These are phyloP conservation scores for Colletotrichum sansevieriae DNA, from an alignment of 2,329 filamentous ascomycete genomes.

Conservation along the genomic window DNA sequence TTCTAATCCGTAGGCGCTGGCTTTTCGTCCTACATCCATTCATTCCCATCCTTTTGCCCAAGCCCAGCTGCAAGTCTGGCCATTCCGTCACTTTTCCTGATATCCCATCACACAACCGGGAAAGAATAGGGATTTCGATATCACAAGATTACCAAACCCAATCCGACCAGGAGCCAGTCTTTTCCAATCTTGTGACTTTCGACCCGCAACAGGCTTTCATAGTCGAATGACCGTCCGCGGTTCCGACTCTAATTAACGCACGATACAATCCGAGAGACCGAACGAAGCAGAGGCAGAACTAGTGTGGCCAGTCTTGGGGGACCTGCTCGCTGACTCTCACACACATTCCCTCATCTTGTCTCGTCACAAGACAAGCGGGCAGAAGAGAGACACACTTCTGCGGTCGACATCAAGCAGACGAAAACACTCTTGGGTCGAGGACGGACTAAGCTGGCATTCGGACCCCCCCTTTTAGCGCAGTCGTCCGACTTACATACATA, in stretches of 20 bases:
- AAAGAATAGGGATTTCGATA: conserved; percentile 9
- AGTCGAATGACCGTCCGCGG: conserved; percentile 39
- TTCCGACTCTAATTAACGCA: conserved; percentile 39
- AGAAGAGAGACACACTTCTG: conserved; percentile 13
- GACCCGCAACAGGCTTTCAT: conserved; percentile 24
- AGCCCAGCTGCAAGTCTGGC: conserved; percentile 42
- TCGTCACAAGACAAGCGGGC: conserved; percentile 26
- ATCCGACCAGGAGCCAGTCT: conserved; percentile 30
- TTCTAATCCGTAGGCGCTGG: conserved; percentile 47
- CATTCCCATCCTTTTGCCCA: conserved; percentile 42
- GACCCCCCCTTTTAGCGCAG: conserved; percentile 27
- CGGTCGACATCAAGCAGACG: not conserved
- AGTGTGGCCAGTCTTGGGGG: conserved; percentile 19
- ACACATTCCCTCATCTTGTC: conserved; percentile 9
- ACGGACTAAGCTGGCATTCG: conserved; percentile 34
- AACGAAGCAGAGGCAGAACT: conserved; percentile 31
- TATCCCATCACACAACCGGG: conserved; percentile 23
- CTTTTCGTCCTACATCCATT: conserved; percentile 47
- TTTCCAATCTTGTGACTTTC: conserved; percentile 27
- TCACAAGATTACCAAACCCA: conserved; percentile 32
- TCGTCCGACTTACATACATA: conserved; percentile 41
- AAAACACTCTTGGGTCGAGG: not conserved
- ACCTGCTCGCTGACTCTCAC: conserved; percentile 25
- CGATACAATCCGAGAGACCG: conserved; percentile 38
- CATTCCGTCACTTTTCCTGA: conserved; percentile 40